Percentiles rank a stretch among this genome's conserved stretches.
Evolutionary conservation across 176 grass and related monocot genomes (phyloP).

Genomic region (Phyllostachys edulis): DNA sequence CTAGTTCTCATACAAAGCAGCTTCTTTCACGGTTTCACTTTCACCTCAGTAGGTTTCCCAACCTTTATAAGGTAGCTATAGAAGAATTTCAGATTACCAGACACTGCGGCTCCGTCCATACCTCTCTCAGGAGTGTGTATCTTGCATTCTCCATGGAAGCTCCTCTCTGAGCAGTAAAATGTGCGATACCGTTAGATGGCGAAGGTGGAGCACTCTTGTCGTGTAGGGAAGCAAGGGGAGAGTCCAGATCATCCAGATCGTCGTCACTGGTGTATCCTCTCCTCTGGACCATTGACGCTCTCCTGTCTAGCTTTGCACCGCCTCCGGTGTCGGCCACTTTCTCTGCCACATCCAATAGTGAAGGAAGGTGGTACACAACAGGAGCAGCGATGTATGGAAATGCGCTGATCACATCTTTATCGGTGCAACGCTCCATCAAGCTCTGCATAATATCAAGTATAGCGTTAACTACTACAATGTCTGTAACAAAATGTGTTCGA

Average conservation of each 20-base stretch:
- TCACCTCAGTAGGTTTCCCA: conserved; percentile 25
- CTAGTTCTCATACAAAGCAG: conserved; percentile 16
- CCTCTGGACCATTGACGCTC: conserved; percentile 55
- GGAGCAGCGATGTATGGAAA: conserved; percentile 59
- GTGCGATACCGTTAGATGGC: neutral
- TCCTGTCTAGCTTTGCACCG: conserved; percentile 51
- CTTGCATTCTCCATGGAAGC: conserved; percentile 49
- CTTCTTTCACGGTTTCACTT: conserved; percentile 5
- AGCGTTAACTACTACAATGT: neutral
- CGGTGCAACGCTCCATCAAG: conserved; percentile 44
- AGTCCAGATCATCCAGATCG: conserved; percentile 74
- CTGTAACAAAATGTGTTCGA: neutral
- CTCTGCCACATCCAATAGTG: conserved; percentile 41
- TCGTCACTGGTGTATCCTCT: conserved; percentile 81
- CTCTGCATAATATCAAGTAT: conserved; percentile 47
- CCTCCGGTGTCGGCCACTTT: conserved; percentile 47
- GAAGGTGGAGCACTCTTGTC: conserved; percentile 49
- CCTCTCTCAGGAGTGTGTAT: conserved; percentile 68
- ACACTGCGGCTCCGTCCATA: conserved; percentile 57
- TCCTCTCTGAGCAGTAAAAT: conserved; percentile 30
- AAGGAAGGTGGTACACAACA: conserved; percentile 43
- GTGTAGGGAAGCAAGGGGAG: conserved; percentile 50
- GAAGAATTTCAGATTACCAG: conserved; percentile 14
- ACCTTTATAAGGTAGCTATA: conserved; percentile 27
- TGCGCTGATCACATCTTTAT: conserved; percentile 22